Evolutionary conservation across 257 asterid genomes (phyloP), one percentile per base, ranked within the genome.

Genomic region (Capsicum rhomboideum): DNA sequence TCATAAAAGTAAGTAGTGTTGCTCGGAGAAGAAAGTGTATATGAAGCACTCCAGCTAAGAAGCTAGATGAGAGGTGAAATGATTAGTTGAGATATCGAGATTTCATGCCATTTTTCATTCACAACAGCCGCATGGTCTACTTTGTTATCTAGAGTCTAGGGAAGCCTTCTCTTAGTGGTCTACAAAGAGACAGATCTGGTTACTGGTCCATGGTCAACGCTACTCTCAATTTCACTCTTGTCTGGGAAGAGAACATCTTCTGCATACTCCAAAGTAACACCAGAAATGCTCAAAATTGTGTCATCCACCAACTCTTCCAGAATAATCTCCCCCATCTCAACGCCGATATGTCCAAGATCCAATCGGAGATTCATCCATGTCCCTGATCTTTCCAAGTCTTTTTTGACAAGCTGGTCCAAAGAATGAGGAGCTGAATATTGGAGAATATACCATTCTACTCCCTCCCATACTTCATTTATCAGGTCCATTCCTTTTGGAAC

Each of bases 401-500:
- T 85, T 61, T 67, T 89, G 84, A 92, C 90, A 80, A 93, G 94
- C 83, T 89, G 94, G 40, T 97, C 98, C 58, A 92, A 88, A 64
- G 98, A 93, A 84, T 85, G 90, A 75, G 87, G 85, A 10, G 79
- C 79, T 3, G 90, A 87, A 61, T 87, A 86, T 87, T 86, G 92
- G 61, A 80, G 85, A 74, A 93, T 87, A 85, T 80, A 85, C 87
- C 85, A 82, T 86, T 95, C 97, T 6, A 97, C 97, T 55, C 85
- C 91, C 82, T 71, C 79, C 99, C 99, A 97, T 84, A 97, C 84
- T 90, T 92, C 94, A 9, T 89, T 83, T 85, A 97, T 95, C 66
- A 97, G 96, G 89, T 93, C 91, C 96, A 93, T 93, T 78, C 97
- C 96, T 21, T 66, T 89, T 4, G 98, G 99, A 68, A 88, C 87